Percentiles rank a stretch among this genome's conserved stretches.
Evolutionary conservation across 768 basidiomycete genomes (phyloP).

Genomic region (Lactifluus hygrophoroides): DNA sequence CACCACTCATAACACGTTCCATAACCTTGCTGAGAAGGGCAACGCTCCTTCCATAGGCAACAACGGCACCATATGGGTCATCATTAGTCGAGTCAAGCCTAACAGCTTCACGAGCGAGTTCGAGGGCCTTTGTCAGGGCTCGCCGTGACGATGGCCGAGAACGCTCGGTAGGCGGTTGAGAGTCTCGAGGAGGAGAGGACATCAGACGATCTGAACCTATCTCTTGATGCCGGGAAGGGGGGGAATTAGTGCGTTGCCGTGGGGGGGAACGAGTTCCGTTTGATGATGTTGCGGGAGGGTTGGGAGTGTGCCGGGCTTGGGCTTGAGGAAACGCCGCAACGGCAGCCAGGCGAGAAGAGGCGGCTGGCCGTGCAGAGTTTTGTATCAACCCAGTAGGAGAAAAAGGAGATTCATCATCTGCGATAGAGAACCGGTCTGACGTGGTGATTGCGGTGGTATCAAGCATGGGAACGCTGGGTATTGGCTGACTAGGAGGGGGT

Average conservation of each 20-base stretch:
- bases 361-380: slow-evolving; percentile 29
- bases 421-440: slow-evolving; percentile 14
- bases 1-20: slow-evolving; percentile 81
- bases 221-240: slow-evolving; percentile 30
- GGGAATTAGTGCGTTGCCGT: slow-evolving; percentile 31
- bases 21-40: slow-evolving; percentile 85
- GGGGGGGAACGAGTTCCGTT: slow-evolving; percentile 53
- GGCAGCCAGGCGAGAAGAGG: slow-evolving; percentile 46
- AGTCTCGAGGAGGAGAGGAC: slow-evolving; percentile 33
- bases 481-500: slow-evolving; percentile 68
- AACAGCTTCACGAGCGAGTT: slow-evolving; percentile 85
- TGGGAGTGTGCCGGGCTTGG: slow-evolving; percentile 30
- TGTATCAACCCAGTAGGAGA: slow-evolving; percentile 21
- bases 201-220: slow-evolving; percentile 36
- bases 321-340: slow-evolving; percentile 56
- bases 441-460: slow-evolving; percentile 25
- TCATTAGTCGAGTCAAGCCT: slow-evolving; percentile 82
- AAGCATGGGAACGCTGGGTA: slow-evolving; percentile 52
- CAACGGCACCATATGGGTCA: slow-evolving; percentile 81
- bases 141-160: slow-evolving; percentile 71
- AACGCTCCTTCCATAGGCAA: slow-evolving; percentile 82
- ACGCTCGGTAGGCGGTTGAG: slow-evolving; percentile 41
- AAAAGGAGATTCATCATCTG: slow-evolving; percentile 22
- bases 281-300: slow-evolving; percentile 33
- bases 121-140: slow-evolving; percentile 77